Evolutionary conservation across 208 protist species (phyloP), one percentile per base, ranked within the genome.

Genomic region (Acanthamoeba triangularis): DNA sequence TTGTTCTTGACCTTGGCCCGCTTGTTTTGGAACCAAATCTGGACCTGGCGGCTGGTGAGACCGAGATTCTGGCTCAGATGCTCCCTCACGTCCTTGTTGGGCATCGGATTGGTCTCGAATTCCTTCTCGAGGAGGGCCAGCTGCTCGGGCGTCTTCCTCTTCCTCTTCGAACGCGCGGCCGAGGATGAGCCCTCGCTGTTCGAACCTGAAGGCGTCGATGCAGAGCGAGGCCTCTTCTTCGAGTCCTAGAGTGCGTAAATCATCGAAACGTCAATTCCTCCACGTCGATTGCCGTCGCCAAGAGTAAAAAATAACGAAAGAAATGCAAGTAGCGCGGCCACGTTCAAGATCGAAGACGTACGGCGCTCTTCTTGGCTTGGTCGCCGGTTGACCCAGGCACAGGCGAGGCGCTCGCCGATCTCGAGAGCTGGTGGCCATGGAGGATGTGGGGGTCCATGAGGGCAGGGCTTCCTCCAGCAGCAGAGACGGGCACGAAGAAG

Each of bases 11-110:
- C 96, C 61, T 97, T 97, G 35, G 96, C 96, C 65, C 96, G 47
- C 61, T 97, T 97, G 84, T 97, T 97, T 59, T 97, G 96, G 96
- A 97, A 97, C 96, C 96, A 97, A 37, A 97, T 96, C 80, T 97
- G 96, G 11, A 97, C 93, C 37, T 95, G 35, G 49, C 96, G 76
- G 4, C 54, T 85, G 11, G 95, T 95, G 85, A 97, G 95, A 35
- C 95, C 96, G 47, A 97, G 85, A 69, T 96, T 82, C 25, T 95
- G 90, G 90, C 95, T 95, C 2, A 97, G 54, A 87, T 90, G 61
- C 30, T 94, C 67, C 16, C 96, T 14, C n/a, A 96, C 95, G 37
- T 97, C 94, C 93, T 97, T 95, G 14, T 90, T 95, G 5, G 96
- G 96, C 96, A 97, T 97, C 69, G 94, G 95, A 65, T 97, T 95